Conservation (phyloP, 306 rosid species). For the Prunus fruticosa region DNA sequence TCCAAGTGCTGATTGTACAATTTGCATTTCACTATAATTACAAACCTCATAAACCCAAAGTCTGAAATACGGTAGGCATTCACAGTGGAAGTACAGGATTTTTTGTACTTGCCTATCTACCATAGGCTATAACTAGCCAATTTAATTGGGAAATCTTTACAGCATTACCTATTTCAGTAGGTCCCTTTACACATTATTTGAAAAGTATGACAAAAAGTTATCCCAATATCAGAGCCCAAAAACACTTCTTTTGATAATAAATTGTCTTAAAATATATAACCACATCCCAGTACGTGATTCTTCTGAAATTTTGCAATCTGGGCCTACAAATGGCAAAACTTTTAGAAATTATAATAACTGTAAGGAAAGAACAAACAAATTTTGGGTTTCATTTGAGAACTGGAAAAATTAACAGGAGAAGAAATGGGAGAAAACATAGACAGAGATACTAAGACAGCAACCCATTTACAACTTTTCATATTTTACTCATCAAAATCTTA, state of each 20-base stretch:
- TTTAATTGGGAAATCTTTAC: background rate
- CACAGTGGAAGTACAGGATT: background rate
- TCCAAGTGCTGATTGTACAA: background rate
- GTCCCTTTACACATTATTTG: background rate
- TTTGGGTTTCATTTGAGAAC: no score
- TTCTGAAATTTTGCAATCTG: background rate
- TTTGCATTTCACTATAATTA: background rate
- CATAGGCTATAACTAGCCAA: background rate
- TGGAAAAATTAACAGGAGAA: no score
- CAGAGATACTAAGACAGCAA: background rate
- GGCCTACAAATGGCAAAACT: no score
- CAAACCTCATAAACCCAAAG: background rate
- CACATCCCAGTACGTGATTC: background rate
- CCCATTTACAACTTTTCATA: background rate
- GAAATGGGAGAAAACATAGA: no score
- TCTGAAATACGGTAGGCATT: background rate
- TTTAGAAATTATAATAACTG: no score
- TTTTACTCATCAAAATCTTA: background rate
- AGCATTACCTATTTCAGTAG: background rate
- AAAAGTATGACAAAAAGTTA: background rate
- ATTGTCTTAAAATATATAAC: background rate
- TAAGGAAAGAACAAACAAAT: no score
- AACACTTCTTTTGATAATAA: background rate
- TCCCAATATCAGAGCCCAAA: background rate
- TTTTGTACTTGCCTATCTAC: background rate